Evolutionary conservation across 2,329 filamentous ascomycete species (phyloP), one percentile per base, ranked within the genome.

Genomic region (Sporothrix phasma): DNA sequence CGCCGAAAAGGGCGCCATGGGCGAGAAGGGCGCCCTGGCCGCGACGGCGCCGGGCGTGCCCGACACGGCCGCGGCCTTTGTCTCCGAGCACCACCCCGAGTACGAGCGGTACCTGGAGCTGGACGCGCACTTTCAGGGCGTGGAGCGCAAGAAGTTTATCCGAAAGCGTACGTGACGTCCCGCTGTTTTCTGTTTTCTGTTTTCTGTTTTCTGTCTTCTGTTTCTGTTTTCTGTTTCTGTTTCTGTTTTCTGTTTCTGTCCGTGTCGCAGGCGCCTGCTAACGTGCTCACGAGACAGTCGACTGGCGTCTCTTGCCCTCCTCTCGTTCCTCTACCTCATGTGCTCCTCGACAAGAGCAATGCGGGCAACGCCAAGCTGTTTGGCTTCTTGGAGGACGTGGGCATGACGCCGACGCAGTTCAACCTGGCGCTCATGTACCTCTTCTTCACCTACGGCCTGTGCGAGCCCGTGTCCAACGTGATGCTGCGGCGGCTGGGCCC

Each of bases 291-390:
- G 29, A 1, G 11, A 31, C 73, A 68, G 82, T 84, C 0, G 77
- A 76, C 49, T 86, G 84, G 0, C 85, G 79, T 43, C 81, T 69
- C 15, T 43, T 69, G 70, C 76, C 70, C 71, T 79, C 78, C 4
- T 73, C 70, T 1, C 75, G 69, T 26, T 71, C 67, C 5, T 70
- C 68, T 1, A 75, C 74, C 53, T 79, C 73, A 6, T 79, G 65
- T 1, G 77, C 78, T 15, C 80, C 61, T 74, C 70, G 17, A 65
- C 64, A 78, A 80, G 80, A 22, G 73, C 72, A 69, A 73, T 64
- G 45, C 80, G 77, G n/a, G 78, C 78, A 66, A 80, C 47, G 67
- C 67, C 26, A 69, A 68, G 66, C 53, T 69, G 26, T 68, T 64
- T 59, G 45, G 53, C 10, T 68, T 61, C 15, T 19, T 61, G 3